Evolutionary conservation across 495 filamentous ascomycete genomes (phyloP), one percentile per base, ranked within the genome.

Genomic region (Filosporella fistucella): DNA sequence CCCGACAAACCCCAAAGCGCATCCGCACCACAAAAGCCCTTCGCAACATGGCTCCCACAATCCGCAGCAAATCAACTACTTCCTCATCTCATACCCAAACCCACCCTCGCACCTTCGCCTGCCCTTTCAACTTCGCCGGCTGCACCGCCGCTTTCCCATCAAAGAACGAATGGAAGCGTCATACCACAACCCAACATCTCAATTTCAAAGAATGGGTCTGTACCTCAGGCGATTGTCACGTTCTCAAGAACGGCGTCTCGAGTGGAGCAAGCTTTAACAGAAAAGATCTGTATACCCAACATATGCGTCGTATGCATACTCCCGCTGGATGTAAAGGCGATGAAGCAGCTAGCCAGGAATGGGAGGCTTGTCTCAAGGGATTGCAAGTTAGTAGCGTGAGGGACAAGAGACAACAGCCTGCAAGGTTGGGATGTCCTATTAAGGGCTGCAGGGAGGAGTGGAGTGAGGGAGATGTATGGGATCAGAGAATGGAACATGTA

Each of bases 111-210:
- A 20, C 38, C 2, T 96, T 90, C 61, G 67, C 72, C 29, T 96
- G 91, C 68, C 82, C 84, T 45, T 91, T 95, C 67, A 63, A 73
- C 28, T 77, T 74, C 24, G 90, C 89, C 59, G 84, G 80, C 26
- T 95, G 89, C 64, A 46, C 43, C 16, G 81, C 82, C 26, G 85
- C 75, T 9, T 95, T 95, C 52, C 77, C 74, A 13, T 81, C 72
- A 49, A 95, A 95, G 63, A 95, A 95, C 64, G 89, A 95, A 62
- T 96, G 88, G 88, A 90, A 96, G 64, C 82, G 91, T 1, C 91
- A 96, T 62, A 81, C 93, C 52, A 68, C 66, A 30, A 85, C 85
- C 3, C 85, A 95, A 59, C 91, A 96, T 60, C 71, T 96, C 32
- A 76, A 83, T 41, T 72, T 89, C 5, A 70, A 80, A 34, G 88